Conservation (phyloP, 2,329 filamentous ascomycete genomes). For the Fusarium sp. region DNA sequence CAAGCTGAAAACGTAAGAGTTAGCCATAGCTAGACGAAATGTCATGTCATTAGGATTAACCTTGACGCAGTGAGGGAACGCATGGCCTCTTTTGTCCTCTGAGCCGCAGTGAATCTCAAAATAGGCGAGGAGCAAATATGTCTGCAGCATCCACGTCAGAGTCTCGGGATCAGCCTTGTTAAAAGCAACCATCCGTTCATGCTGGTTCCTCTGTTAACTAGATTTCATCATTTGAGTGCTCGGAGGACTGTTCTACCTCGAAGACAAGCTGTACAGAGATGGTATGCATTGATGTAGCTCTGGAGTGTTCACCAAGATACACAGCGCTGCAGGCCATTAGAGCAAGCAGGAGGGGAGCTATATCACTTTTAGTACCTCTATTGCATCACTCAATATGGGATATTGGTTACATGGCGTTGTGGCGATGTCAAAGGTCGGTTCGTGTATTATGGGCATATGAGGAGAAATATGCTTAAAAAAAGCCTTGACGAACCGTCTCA, state of each 20-base stretch:
- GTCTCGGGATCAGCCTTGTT: not conserved
- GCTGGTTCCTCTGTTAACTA: not conserved
- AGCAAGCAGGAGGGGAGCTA: not conserved
- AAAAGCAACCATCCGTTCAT: not conserved
- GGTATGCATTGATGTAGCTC: not conserved
- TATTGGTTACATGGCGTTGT: not conserved
- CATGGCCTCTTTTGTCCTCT: not conserved
- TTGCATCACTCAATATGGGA: not conserved
- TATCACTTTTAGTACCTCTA: not conserved
- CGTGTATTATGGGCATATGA: not conserved
- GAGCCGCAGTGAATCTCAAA: not conserved
- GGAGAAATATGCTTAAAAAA: constrained; percentile 2
- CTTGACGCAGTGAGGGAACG: not conserved
- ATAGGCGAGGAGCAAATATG: not conserved
- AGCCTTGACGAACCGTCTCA: constrained; percentile 1
- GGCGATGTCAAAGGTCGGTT: not conserved
- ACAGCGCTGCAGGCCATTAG: constrained; percentile 1
- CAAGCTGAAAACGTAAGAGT: not conserved
- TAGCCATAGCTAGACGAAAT: not conserved
- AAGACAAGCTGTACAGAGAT: not conserved
- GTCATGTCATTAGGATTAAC: not conserved
- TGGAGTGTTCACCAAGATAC: constrained; percentile 2
- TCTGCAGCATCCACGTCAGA: not conserved
- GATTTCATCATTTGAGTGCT: not conserved
- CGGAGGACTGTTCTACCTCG: not conserved